These are phyloP conservation scores for Erysimum cheiri DNA, from an alignment of 441 rosid species.

Conservation along the genomic window DNA sequence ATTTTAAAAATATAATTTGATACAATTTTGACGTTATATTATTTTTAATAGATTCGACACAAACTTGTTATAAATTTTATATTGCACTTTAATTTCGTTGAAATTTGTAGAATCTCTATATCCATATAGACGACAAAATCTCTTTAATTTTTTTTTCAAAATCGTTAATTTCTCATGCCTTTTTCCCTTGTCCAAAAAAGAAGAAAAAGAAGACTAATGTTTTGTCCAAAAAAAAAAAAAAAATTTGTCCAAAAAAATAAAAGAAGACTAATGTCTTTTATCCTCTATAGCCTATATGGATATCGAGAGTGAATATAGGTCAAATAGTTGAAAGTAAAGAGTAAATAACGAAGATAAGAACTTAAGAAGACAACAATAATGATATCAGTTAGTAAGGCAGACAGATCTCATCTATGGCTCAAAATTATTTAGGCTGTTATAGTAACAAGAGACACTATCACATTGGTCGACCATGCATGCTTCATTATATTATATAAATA, in stretches of 20 bases:
- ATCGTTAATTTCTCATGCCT: neutral
- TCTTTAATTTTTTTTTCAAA: no score
- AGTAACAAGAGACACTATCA: constrained; percentile 2
- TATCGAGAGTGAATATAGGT: neutral
- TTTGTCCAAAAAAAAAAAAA: no score
- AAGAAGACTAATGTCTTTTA: no score
- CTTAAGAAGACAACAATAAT: neutral
- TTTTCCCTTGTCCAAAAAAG: neutral
- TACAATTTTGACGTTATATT: no score
- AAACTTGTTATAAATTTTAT: no score
- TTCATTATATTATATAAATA: neutral
- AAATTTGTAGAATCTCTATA: no score
- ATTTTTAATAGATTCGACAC: neutral
- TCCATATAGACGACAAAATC: no score
- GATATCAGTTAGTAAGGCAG: neutral
- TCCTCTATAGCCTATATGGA: neutral
- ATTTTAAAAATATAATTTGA: no score
- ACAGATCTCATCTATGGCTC: constrained; percentile 17
- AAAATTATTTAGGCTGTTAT: constrained; percentile 19
- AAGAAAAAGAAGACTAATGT: neutral
- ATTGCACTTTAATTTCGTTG: no score
- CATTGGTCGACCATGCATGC: constrained; percentile 11
- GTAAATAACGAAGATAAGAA: neutral
- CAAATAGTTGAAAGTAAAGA: neutral
- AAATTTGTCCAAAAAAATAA: no score